Evolutionary conservation across 495 filamentous ascomycete genomes (phyloP).

Genomic region (Daldinia loculata): DNA sequence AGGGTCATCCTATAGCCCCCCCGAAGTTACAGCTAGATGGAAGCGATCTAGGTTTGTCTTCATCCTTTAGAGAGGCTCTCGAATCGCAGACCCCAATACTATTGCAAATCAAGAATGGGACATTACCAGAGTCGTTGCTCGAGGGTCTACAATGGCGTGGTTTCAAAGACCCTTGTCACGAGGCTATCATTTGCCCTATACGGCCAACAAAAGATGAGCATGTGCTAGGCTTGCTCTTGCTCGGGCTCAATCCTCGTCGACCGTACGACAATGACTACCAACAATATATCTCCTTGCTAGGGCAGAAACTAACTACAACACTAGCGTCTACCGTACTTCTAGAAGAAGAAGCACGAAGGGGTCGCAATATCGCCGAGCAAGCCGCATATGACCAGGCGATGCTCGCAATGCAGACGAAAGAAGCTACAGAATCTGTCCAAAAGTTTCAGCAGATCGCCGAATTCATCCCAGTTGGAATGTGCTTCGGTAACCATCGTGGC

Average conservation of each 20-base stretch:
- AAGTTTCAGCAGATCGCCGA: constrained; percentile 78
- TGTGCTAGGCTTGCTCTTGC: constrained; percentile 70
- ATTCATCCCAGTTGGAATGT: constrained; percentile 75
- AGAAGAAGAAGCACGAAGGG: constrained; percentile 74
- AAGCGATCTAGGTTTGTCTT: constrained; percentile 68
- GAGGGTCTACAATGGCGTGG: constrained; percentile 69
- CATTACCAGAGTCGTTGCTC: constrained; percentile 63
- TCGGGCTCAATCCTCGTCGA: constrained; percentile 73
- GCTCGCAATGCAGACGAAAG: constrained; percentile 69
- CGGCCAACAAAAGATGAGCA: constrained; percentile 70
- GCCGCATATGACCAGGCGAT: constrained; percentile 72
- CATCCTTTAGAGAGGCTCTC: constrained; percentile 72
- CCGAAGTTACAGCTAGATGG: constrained; percentile 63
- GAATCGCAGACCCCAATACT: constrained; percentile 61
- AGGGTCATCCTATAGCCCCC: constrained; percentile 65
- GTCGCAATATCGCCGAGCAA: constrained; percentile 69
- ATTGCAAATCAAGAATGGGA: constrained; percentile 64
- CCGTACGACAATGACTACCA: constrained; percentile 75
- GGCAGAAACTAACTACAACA: constrained; percentile 73
- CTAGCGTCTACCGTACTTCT: constrained; percentile 76
- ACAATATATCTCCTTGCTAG: constrained; percentile 72
- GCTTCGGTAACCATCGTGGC: constrained; percentile 70
- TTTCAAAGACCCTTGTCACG: constrained; percentile 67
- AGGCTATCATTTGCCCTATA: constrained; percentile 76
- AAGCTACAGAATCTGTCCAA: constrained; percentile 73